A percentile compares a stretch with the other conserved stretches of the same genome.
Conservation (phyloP, 1,139 yeast species). For the Taphrina populina region DNA sequence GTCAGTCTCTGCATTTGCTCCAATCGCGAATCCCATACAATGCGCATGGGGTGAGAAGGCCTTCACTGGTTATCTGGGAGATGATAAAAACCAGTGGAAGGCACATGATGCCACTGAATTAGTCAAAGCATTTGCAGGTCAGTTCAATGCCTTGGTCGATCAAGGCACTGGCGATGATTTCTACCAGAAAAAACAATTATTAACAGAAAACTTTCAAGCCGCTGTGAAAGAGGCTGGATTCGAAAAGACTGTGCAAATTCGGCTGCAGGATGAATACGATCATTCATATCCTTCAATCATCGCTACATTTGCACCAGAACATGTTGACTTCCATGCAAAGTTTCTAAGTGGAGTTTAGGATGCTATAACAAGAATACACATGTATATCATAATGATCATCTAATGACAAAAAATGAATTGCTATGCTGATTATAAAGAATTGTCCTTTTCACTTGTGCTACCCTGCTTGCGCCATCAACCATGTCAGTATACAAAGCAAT, state of each 20-base stretch:
- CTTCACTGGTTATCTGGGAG: constrained; percentile 73
- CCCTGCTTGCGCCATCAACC: too few species aligned
- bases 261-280: constrained; percentile 78
- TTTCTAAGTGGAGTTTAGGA: too few species aligned
- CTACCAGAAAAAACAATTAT: constrained; percentile 64
- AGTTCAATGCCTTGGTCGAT: constrained; percentile 63
- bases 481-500: too few species aligned
- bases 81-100: constrained; percentile 59
- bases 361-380: too few species aligned
- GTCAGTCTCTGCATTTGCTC: constrained; percentile 88
- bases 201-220: constrained; percentile 68
- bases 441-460: too few species aligned
- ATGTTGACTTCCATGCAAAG: constrained; percentile 84
- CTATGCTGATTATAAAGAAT: too few species aligned
- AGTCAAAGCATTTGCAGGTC: constrained; percentile 57
- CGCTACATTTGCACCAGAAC: constrained; percentile 75
- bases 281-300: constrained; percentile 81
- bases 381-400: too few species aligned
- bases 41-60: constrained; percentile 88
- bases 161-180: constrained; percentile 78
- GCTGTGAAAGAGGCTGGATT: constrained; percentile 61
- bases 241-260: constrained; percentile 60
- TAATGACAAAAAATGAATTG: too few species aligned
- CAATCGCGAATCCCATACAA: constrained; percentile 73
- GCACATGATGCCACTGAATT: constrained; percentile 79